These are phyloP conservation scores for Litchi chinensis DNA, from an alignment of 345 rosid genomes.

Conservation along the genomic window DNA sequence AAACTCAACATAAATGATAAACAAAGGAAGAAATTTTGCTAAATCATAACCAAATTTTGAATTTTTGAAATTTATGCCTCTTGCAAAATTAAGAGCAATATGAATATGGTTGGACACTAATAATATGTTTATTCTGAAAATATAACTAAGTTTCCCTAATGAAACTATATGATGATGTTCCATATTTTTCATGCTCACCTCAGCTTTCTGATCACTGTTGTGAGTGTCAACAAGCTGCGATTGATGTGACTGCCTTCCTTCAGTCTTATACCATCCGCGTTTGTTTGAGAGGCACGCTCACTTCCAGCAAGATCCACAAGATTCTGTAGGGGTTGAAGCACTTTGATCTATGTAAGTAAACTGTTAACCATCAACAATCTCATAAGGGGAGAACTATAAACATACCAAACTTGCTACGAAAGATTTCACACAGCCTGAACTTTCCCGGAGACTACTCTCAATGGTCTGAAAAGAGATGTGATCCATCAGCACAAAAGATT, in stretches of 20 bases:
- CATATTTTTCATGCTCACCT: slow-evolving; percentile 53
- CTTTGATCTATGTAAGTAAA: slow-evolving; percentile 12
- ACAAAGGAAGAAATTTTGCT: not conserved
- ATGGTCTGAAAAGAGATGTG: slow-evolving; percentile 55
- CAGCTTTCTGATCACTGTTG: slow-evolving; percentile 92
- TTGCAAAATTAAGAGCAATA: not conserved
- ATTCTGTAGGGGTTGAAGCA: slow-evolving; percentile 55
- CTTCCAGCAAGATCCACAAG: slow-evolving; percentile 99
- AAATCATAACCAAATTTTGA: not conserved
- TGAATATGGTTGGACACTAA: not conserved
- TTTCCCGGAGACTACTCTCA: slow-evolving; percentile 80
- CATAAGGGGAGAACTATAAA: slow-evolving; percentile 20
- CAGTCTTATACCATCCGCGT: slow-evolving; percentile 74
- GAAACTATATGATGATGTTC: slow-evolving; percentile 4
- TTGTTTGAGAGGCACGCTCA: slow-evolving; percentile 89
- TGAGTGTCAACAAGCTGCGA: slow-evolving; percentile 90
- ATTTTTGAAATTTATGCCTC: not conserved
- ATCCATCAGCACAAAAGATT: slow-evolving; percentile 33
- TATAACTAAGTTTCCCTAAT: slow-evolving; percentile 5
- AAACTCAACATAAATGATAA: not conserved
- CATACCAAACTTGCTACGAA: slow-evolving; percentile 89
- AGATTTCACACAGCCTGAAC: slow-evolving; percentile 74
- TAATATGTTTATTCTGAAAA: not conserved
- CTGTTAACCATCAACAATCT: not conserved
- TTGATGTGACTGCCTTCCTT: slow-evolving; percentile 97